These are phyloP conservation scores for Pseudogymnoascus sp. DNA, from an alignment of 2,329 filamentous ascomycete species.

Conservation along the genomic window DNA sequence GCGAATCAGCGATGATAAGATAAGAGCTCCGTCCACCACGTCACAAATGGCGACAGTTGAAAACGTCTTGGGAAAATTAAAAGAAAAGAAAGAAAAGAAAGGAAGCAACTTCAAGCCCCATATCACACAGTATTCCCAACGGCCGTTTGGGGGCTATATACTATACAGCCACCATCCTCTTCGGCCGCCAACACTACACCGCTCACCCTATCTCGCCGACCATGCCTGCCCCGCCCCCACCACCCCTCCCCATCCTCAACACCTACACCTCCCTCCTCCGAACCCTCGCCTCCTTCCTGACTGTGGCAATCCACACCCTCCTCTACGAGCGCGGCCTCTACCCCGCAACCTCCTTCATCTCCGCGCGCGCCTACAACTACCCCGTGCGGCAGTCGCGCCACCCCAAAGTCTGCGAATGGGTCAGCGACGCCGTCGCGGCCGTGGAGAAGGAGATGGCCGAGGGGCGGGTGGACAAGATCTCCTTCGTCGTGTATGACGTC, in stretches of 20 bases:
- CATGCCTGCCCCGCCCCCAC: constrained; percentile 13
- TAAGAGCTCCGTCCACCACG: constrained; percentile 8
- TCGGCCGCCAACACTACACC: background rate
- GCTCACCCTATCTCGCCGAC: background rate
- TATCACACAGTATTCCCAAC: background rate
- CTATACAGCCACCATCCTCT: background rate
- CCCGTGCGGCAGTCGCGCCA: constrained; percentile 64
- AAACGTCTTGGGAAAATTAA: background rate
- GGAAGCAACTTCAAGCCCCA: background rate
- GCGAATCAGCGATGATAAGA: constrained; percentile 10
- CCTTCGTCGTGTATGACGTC: constrained; percentile 30
- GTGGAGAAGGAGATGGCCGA: constrained; percentile 54
- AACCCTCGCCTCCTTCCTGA: constrained; percentile 58
- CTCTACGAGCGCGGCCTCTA: constrained; percentile 61
- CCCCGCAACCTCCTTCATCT: constrained; percentile 56
- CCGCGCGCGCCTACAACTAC: constrained; percentile 60
- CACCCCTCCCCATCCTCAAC: constrained; percentile 30
- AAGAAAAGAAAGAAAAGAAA: background rate
- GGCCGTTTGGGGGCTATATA: too few species aligned
- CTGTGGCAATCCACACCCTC: constrained; percentile 62
- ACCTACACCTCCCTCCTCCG: constrained; percentile 41
- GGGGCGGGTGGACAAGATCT: constrained; percentile 29
- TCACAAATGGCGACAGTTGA: background rate
- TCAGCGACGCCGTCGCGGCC: constrained; percentile 55
- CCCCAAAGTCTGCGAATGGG: constrained; percentile 62